A percentile compares a stretch with the other conserved stretches of the same genome.
These are phyloP conservation scores for Reticulascus tulasneorum DNA, from an alignment of 2,329 filamentous ascomycete species.

Conservation along the genomic window DNA sequence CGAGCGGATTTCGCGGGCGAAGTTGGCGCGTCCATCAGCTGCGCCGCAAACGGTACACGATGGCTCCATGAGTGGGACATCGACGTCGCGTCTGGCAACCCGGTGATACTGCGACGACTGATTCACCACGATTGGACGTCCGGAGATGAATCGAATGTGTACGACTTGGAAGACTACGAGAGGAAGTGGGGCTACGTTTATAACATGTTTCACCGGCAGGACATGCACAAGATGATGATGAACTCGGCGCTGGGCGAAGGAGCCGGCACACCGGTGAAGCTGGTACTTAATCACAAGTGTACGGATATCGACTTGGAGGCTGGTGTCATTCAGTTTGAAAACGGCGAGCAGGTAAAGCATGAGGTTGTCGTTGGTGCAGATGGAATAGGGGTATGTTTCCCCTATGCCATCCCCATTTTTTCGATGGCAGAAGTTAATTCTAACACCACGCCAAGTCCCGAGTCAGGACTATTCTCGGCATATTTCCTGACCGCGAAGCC, in stretches of 20 bases:
- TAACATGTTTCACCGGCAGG: conserved; percentile 66
- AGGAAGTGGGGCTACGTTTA: conserved; percentile 61
- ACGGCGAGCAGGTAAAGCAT: conserved; percentile 46
- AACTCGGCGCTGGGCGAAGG: conserved; percentile 54
- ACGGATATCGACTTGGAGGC: conserved; percentile 47
- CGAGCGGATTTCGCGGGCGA: conserved; percentile 63
- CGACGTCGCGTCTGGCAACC: conserved; percentile 59
- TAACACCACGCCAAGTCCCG: no score
- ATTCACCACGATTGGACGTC: conserved; percentile 70
- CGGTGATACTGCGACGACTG: conserved; percentile 60
- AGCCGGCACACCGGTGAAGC: conserved; percentile 46
- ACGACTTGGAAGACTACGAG: conserved; percentile 62
- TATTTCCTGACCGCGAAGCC: no score
- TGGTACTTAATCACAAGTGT: conserved; percentile 56
- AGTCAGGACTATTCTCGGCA: no score
- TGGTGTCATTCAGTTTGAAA: conserved; percentile 48
- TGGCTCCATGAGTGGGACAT: conserved; percentile 68
- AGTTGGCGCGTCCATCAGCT: conserved; percentile 63
- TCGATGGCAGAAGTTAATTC: no score
- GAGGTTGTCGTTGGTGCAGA: conserved; percentile 63
- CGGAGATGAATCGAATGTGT: conserved; percentile 61
- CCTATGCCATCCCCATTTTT: no score
- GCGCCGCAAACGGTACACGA: conserved; percentile 65
- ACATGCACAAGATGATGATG: conserved; percentile 66
- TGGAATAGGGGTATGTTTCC: conserved; percentile 66